Evolutionary conservation across 2,329 filamentous ascomycete genomes (phyloP).

Genomic region (Fusarium decemcellulare): DNA sequence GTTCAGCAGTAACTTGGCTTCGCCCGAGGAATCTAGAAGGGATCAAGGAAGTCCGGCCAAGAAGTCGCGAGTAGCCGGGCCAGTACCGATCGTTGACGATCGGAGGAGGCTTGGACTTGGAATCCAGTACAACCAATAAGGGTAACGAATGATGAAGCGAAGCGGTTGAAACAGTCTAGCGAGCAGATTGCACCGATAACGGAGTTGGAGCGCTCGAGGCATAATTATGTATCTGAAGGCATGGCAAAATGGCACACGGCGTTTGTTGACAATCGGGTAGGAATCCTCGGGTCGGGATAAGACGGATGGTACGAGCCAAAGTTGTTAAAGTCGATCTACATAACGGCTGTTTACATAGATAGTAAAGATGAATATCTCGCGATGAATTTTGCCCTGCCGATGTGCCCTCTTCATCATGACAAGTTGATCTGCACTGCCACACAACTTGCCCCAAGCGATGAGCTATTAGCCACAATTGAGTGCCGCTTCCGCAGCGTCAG

Average conservation of each 20-base stretch:
- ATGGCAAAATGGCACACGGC: slow-evolving; percentile 30
- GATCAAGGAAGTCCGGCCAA: slow-evolving; percentile 64
- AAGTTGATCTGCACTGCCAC: slow-evolving; percentile 23
- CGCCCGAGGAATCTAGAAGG: slow-evolving; percentile 51
- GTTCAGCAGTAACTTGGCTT: slow-evolving; percentile 53
- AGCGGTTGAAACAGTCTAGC: not conserved
- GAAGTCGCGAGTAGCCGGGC: slow-evolving; percentile 62
- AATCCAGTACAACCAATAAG: slow-evolving; percentile 61
- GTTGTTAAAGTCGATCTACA: not conserved
- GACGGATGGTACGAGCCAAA: not conserved
- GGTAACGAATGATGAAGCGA: not conserved
- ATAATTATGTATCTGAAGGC: slow-evolving; percentile 1
- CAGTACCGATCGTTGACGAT: slow-evolving; percentile 51
- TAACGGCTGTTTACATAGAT: slow-evolving; percentile 1
- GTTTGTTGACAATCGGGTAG: slow-evolving; percentile 7
- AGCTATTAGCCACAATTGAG: slow-evolving; percentile 17
- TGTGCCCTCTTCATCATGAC: slow-evolving; percentile 16
- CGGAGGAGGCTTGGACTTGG: slow-evolving; percentile 63
- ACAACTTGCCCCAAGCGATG: not conserved
- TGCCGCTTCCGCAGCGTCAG: slow-evolving; percentile 4
- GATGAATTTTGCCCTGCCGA: not conserved
- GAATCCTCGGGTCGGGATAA: not conserved
- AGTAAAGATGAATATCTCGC: slow-evolving; percentile 9
- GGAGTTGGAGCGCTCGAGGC: slow-evolving; percentile 26
- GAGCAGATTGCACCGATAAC: slow-evolving; percentile 19